A percentile compares a stretch with the other conserved stretches of the same genome.
These are phyloP conservation scores for Xylaria sp. DNA, from an alignment of 2,329 filamentous ascomycete species.

Conservation along the genomic window DNA sequence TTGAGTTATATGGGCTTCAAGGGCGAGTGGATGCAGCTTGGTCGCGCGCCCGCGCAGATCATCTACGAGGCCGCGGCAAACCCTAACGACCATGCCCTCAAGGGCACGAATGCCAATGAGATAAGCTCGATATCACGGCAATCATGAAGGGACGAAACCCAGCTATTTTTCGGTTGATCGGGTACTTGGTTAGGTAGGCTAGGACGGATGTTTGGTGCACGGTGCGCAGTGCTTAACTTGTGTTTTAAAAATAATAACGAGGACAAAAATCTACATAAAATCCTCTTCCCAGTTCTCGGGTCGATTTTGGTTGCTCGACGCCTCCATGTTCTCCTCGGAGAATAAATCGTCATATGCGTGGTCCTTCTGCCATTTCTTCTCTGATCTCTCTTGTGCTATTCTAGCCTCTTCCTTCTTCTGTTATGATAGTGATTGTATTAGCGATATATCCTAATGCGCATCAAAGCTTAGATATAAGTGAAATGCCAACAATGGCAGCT, in stretches of 20 bases:
- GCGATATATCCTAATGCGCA: neutral
- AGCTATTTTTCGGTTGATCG: neutral
- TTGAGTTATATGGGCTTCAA: slow-evolving; percentile 90
- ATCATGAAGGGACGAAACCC: neutral
- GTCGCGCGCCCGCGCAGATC: slow-evolving; percentile 83
- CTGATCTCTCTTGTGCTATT: slow-evolving; percentile 81
- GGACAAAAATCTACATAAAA: slow-evolving; percentile 75
- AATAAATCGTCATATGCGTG: slow-evolving; percentile 97
- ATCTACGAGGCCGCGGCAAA: slow-evolving; percentile 95
- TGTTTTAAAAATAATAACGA: neutral
- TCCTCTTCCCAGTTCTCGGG: slow-evolving; percentile 84
- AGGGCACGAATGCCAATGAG: slow-evolving; percentile 64
- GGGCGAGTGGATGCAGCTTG: slow-evolving; percentile 91
- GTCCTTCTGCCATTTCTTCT: slow-evolving; percentile 95
- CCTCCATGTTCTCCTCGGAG: slow-evolving; percentile 80
- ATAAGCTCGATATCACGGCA: slow-evolving; percentile 54
- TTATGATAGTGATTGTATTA: slow-evolving; percentile 5
- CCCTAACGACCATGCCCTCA: slow-evolving; percentile 82
- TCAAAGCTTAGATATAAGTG: neutral
- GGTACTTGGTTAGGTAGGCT: neutral
- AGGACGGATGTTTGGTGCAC: neutral
- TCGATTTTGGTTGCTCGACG: slow-evolving; percentile 86
- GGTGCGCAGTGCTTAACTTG: too few relatives aligned
- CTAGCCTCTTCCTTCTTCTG: slow-evolving; percentile 81
- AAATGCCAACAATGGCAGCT: neutral